A percentile compares a stretch with the other conserved stretches of the same genome.
Evolutionary conservation across 768 basidiomycete genomes (phyloP).

Genomic region (Brasilioporus rufonigricans): DNA sequence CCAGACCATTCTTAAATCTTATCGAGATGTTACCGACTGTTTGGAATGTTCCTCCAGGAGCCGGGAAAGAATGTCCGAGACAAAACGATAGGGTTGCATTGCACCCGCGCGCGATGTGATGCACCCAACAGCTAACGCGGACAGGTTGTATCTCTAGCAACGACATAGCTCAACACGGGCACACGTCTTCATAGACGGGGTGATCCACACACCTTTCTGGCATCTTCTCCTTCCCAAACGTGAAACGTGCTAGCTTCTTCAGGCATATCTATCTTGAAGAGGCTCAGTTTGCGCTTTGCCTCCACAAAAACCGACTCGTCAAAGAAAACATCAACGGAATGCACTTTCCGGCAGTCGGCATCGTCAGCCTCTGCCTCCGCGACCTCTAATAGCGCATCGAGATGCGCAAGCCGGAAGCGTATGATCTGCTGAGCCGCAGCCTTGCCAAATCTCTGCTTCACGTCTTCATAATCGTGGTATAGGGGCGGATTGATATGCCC

Average conservation of each 20-base stretch:
- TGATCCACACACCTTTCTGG: slow-evolving; percentile 32
- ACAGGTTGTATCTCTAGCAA: slow-evolving; percentile 49
- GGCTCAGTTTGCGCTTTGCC: slow-evolving; percentile 42
- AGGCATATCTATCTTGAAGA: slow-evolving; percentile 52
- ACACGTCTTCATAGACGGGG: neutral
- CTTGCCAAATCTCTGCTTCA: slow-evolving; percentile 38
- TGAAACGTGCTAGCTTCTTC: slow-evolving; percentile 37
- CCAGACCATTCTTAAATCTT: slow-evolving; percentile 1
- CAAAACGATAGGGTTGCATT: slow-evolving; percentile 67
- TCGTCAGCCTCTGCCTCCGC: slow-evolving; percentile 29
- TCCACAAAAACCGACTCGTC: slow-evolving; percentile 30
- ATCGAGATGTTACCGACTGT: slow-evolving; percentile 21
- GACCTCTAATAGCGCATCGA: slow-evolving; percentile 30
- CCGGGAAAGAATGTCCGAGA: slow-evolving; percentile 56
- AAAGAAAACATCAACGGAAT: slow-evolving; percentile 36
- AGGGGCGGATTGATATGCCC: slow-evolving; percentile 51
- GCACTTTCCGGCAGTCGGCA: slow-evolving; percentile 31
- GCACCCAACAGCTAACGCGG: slow-evolving; percentile 45
- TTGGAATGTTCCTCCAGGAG: slow-evolving; percentile 50
- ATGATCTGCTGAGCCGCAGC: slow-evolving; percentile 39
- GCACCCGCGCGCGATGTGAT: slow-evolving; percentile 57
- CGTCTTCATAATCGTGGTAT: slow-evolving; percentile 42
- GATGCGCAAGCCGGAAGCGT: slow-evolving; percentile 40
- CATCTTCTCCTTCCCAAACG: slow-evolving; percentile 32
- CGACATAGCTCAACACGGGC: neutral